phyloP scores from a whole-genome alignment of 495 filamentous ascomycete genomes.

The Geoglossum glabrum region DNA sequence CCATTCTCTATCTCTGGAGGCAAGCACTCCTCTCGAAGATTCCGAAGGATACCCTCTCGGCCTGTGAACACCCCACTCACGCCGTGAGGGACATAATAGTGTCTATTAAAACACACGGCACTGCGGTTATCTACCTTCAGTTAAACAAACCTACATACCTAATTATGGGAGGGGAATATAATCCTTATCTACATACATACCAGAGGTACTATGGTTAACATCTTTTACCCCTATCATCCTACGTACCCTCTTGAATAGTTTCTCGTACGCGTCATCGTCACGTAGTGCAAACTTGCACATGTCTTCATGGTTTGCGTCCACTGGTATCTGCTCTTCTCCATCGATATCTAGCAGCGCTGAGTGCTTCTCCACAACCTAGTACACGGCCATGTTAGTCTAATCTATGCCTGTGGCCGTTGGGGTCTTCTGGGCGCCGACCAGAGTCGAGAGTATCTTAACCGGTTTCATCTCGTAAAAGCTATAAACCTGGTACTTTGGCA shows the following conservation, averaged over 20 bases:
- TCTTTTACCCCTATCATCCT: constrained; percentile 4
- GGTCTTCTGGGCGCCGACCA: too few species aligned
- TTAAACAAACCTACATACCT: not conserved
- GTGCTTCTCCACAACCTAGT: not conserved
- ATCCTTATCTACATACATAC: not conserved
- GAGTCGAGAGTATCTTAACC: not conserved
- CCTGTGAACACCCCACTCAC: constrained; percentile 1
- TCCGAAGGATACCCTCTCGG: not conserved
- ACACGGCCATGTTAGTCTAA: not conserved
- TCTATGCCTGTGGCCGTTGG: too few species aligned
- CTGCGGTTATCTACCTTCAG: not conserved
- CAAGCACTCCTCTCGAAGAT: not conserved
- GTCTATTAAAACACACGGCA: not conserved
- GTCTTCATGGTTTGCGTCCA: not conserved
- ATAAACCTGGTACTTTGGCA: not conserved
- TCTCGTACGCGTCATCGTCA: not conserved
- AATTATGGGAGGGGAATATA: not conserved
- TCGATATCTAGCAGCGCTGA: not conserved
- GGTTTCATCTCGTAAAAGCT: constrained; percentile 1
- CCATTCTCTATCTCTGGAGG: not conserved
- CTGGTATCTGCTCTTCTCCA: not conserved
- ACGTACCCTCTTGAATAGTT: constrained; percentile 2
- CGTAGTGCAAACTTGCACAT: constrained; percentile 1
- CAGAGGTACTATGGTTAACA: not conserved
- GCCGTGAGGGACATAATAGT: not conserved